Evolutionary conservation across 2,329 filamentous ascomycete genomes (phyloP).

Genomic region (Aspergillus fischeri): DNA sequence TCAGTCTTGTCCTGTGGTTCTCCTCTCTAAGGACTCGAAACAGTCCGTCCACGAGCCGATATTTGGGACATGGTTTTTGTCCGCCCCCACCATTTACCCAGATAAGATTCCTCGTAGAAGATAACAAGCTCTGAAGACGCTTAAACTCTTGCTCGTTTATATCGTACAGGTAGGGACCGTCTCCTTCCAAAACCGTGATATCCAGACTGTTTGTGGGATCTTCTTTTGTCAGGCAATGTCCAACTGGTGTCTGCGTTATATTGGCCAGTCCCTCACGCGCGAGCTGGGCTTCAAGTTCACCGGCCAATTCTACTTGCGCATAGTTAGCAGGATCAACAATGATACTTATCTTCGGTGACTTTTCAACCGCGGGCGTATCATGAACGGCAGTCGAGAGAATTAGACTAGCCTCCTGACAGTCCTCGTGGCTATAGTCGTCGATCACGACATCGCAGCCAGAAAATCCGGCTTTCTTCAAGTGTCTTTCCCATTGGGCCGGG

Average conservation of each 20-base stretch:
- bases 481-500: constrained; percentile 4
- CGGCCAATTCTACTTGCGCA: not conserved
- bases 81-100: constrained; percentile 10
- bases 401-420: constrained; percentile 6
- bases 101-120: constrained; percentile 2
- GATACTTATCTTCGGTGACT: not conserved
- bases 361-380: not conserved
- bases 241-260: not conserved
- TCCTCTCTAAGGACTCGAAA: constrained; percentile 8
- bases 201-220: not conserved
- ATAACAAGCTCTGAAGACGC: not conserved
- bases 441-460: constrained; percentile 15
- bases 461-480: constrained; percentile 10
- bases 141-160: constrained; percentile 1
- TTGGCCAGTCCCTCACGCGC: not conserved
- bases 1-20: constrained; percentile 1
- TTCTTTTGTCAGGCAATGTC: not conserved
- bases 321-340: not conserved
- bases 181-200: constrained; percentile 5
- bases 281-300: not conserved
- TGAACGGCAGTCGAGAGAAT: constrained; percentile 11
- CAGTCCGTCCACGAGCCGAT: constrained; percentile 8
- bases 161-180: constrained; percentile 1
- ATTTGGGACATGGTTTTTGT: constrained; percentile 3
- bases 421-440: constrained; percentile 10